Evolutionary conservation across 306 rosid species (phyloP), one percentile per base, ranked within the genome.

Genomic region (Vicia sativa): DNA sequence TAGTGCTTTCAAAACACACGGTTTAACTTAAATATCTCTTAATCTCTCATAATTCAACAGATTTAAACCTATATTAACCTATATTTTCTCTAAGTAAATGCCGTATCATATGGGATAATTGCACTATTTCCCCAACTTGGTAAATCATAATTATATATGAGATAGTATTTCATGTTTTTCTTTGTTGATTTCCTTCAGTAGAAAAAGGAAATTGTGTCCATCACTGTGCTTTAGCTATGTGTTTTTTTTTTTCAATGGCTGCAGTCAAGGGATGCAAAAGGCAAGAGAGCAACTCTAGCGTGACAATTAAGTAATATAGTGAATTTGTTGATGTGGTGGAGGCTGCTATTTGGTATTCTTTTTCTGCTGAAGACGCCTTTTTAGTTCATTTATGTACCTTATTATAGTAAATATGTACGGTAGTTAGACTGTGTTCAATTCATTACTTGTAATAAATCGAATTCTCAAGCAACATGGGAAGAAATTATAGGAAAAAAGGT

Each of bases 281-380:
- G 98, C 77, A 93, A 90, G 89, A 78, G 86, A 75, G 91, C 97
- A 69, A 93, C 98, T 55, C 85, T 93, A 70, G 98, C 98, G 8
- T 92, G 84, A 84, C 15, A 9, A 39, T 34, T 61, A 61, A 48
- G 76, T 44, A 62, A 29, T 21, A 49, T 34, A 42, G 56, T 44
- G 52, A 50, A 61, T 66, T 34, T 56, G 67, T 43, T 64, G 63
- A 35, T 23, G 49, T 1, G 16, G 79, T 68, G 25, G 71, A 65
- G 71, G 62, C 54, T n/a, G 50, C 59, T 55, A 13, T 56, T 37
- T 62, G 68, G 67, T 42, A 65, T 61, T 46, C n/a, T 55, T 57
- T 67, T 48, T 61, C 61, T 49, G 21, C 4, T 3, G 61, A 72
- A 28, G 56, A 60, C 25, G 58, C 16, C 28, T 62, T 25, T 52